Conservation (phyloP, 768 basidiomycete species). For the Pisolithus microcarpus region DNA sequence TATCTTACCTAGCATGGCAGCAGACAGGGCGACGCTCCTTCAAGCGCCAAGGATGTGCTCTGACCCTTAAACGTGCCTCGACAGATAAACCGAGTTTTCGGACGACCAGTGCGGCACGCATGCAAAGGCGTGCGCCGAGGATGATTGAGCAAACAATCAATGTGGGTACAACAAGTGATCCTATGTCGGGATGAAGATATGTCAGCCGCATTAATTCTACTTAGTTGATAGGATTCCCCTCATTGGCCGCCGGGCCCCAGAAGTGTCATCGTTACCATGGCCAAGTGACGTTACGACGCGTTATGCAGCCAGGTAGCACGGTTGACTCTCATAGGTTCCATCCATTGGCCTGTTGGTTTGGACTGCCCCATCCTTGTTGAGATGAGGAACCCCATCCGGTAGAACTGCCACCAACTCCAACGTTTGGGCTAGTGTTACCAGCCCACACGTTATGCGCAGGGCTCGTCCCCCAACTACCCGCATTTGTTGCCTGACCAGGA, state of each 20-base stretch:
- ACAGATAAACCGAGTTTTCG: too few species aligned
- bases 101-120: too few species aligned
- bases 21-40: too few species aligned
- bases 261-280: neutral
- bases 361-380: constrained; percentile 44
- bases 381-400: constrained; percentile 18
- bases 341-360: constrained; percentile 43
- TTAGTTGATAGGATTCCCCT: neutral
- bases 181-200: too few species aligned
- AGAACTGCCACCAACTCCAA: constrained; percentile 10
- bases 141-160: too few species aligned
- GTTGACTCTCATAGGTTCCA: constrained; percentile 37
- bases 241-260: neutral
- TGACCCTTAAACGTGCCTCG: too few species aligned
- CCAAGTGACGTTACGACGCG: neutral
- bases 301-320: neutral
- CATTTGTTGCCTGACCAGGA: constrained; percentile 20
- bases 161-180: too few species aligned
- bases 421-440: constrained; percentile 27
- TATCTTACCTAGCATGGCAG: too few species aligned
- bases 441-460: constrained; percentile 33
- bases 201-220: neutral
- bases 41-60: too few species aligned
- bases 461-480: constrained; percentile 27
- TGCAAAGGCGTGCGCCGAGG: too few species aligned